Conservation (phyloP, 2,329 filamentous ascomycete genomes). For the Colletotrichum noveboracense region DNA sequence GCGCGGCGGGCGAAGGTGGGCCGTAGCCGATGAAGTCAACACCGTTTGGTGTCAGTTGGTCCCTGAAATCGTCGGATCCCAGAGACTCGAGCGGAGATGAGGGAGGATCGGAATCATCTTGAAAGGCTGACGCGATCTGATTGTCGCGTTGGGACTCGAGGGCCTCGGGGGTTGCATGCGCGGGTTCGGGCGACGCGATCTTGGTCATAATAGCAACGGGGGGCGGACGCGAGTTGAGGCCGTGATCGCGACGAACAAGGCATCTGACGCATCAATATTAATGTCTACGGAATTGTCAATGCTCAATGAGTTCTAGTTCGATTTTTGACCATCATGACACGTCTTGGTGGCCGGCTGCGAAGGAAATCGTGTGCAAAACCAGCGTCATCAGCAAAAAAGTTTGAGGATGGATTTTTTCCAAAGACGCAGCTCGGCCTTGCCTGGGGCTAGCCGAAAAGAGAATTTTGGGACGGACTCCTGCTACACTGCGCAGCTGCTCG, state of each 20-base stretch:
- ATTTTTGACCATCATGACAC: constrained; percentile 62
- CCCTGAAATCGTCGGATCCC: constrained; percentile 21
- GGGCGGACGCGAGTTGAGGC: constrained; percentile 41
- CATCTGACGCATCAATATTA: constrained; percentile 63
- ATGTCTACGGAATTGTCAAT: constrained; percentile 57
- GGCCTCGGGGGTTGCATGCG: constrained; percentile 37
- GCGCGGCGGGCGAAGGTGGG: background rate
- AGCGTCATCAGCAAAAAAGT: constrained; percentile 57
- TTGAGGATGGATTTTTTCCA: constrained; percentile 29
- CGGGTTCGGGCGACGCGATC: constrained; percentile 60
- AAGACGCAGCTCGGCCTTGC: constrained; percentile 18
- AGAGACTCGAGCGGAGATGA: constrained; percentile 17
- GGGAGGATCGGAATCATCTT: constrained; percentile 12
- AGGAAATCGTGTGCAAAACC: constrained; percentile 47
- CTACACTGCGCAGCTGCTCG: background rate
- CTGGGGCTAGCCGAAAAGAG: constrained; percentile 20
- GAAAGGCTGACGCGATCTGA: constrained; percentile 16
- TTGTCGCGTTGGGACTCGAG: constrained; percentile 27
- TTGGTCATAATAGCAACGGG: constrained; percentile 60
- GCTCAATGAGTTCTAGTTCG: constrained; percentile 49
- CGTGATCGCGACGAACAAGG: constrained; percentile 60
- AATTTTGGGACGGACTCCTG: background rate
- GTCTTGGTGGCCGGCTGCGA: constrained; percentile 50
- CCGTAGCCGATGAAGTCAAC: constrained; percentile 15
- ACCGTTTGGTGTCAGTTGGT: constrained; percentile 21